Conservation (phyloP, 495 filamentous ascomycete genomes). For the Penicillium salamii region DNA sequence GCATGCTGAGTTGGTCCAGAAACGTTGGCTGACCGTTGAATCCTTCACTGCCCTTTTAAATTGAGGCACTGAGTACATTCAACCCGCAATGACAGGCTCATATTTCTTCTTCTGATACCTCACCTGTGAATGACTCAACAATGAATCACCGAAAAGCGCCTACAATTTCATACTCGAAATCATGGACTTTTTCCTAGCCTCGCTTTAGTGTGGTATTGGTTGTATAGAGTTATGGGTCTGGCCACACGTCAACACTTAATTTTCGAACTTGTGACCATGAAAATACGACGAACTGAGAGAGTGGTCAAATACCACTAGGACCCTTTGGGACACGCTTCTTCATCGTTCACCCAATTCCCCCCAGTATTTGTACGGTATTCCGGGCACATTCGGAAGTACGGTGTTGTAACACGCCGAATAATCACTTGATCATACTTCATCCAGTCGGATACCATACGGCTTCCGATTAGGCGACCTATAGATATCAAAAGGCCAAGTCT, state of each 20-base stretch:
- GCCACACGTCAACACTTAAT: background rate
- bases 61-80: background rate
- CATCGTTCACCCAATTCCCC: background rate
- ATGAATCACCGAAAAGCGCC: constrained; percentile 1
- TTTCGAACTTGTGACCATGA: constrained; percentile 3
- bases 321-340: background rate
- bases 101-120: background rate
- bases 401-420: too few species aligned
- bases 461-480: too few species aligned
- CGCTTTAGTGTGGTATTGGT: background rate
- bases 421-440: too few species aligned
- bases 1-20: background rate
- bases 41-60: background rate
- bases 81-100: constrained; percentile 2
- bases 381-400: too few species aligned
- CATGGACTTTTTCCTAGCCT: constrained; percentile 1
- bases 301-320: too few species aligned
- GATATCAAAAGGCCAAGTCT: too few species aligned
- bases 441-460: too few species aligned
- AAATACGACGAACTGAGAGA: background rate
- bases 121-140: background rate
- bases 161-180: background rate
- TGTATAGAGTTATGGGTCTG: background rate
- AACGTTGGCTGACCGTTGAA: background rate
- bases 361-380: background rate